Evolutionary conservation across 106 monocot species (phyloP).

Genomic region (Apostasia shenzhenica): DNA sequence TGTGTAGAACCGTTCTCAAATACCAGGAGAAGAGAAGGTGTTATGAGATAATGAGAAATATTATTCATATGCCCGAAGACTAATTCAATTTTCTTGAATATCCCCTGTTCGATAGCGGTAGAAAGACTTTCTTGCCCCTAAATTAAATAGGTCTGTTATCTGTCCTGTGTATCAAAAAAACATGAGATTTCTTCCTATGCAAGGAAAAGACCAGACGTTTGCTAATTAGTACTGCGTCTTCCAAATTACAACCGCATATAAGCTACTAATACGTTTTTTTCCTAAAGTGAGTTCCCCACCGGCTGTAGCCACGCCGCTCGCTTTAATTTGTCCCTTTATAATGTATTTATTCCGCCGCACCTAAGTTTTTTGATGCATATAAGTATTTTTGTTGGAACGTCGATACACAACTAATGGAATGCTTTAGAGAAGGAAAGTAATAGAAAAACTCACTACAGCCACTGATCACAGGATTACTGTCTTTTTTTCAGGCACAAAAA

Average conservation of each 20-base stretch:
- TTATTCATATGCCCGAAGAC: too few species aligned
- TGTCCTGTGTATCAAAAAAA: background rate
- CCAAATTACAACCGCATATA: background rate
- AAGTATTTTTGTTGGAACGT: slow-evolving; percentile 24
- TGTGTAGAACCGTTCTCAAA: too few species aligned
- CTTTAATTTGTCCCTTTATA: background rate
- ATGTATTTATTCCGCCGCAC: slow-evolving; percentile 9
- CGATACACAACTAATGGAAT: slow-evolving; percentile 28
- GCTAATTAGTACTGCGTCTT: background rate
- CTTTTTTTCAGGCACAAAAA: too few species aligned
- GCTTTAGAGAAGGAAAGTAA: background rate
- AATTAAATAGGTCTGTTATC: too few species aligned
- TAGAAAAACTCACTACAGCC: too few species aligned
- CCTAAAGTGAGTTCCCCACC: background rate
- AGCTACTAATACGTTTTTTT: slow-evolving; percentile 9
- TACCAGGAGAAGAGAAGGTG: too few species aligned
- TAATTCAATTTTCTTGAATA: too few species aligned
- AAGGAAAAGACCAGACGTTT: background rate
- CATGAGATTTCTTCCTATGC: background rate
- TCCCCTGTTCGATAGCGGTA: too few species aligned
- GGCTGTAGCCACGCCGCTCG: background rate
- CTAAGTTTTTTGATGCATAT: slow-evolving; percentile 24
- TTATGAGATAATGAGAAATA: too few species aligned
- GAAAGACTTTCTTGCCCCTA: too few species aligned
- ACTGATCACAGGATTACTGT: too few species aligned